Evolutionary conservation across 306 rosid species (phyloP), one percentile per base, ranked within the genome.

Genomic region (Cicer yamashitae): DNA sequence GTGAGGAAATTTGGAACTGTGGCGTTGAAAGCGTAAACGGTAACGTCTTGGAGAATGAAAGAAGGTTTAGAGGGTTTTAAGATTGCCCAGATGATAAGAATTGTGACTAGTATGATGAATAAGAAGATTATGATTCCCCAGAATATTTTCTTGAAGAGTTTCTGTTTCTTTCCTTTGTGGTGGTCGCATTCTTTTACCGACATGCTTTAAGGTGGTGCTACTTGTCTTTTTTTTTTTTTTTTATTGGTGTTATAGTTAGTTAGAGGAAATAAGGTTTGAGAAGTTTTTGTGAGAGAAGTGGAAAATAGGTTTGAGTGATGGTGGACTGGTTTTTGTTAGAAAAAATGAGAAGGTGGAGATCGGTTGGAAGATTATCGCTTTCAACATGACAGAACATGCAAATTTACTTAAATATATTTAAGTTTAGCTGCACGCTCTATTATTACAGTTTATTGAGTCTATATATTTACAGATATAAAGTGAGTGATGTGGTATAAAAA

Each of bases 41-140:
- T 96, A 67, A 88, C 98, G 84, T 96, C 99, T 75, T 96, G 97
- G 81, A 96, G 93, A 77, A 89, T 10, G 87, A 92, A 96, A 15
- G 86, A 63, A 39, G 99, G 99, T 6, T 92, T 92, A 0, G 91
- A 10, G 0, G 99, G 99, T 37, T 84, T 84, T 2, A 96, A 90
- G 39, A 89, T 41, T 2, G 96, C 96, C 98, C 98, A 96, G 1
- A 90, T 48, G 41, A 96, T 48, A 22, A 96, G 92, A 66, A 96
- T 71, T 0, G 82, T 75, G 1, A 92, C 17, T 6, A 96, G 88
- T 12, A 96, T 56, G 66, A 96, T 47, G 91, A 96, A 82, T 15
- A 51, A 25, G 79, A 96, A 80, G 76, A 88, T 67, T 7, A 89
- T 66, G 20, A 88, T 7, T 1, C 88, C 51, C 46, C 79, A 86